Conservation (phyloP, 331 rosid genomes). For the Pyracantha coccinea region DNA sequence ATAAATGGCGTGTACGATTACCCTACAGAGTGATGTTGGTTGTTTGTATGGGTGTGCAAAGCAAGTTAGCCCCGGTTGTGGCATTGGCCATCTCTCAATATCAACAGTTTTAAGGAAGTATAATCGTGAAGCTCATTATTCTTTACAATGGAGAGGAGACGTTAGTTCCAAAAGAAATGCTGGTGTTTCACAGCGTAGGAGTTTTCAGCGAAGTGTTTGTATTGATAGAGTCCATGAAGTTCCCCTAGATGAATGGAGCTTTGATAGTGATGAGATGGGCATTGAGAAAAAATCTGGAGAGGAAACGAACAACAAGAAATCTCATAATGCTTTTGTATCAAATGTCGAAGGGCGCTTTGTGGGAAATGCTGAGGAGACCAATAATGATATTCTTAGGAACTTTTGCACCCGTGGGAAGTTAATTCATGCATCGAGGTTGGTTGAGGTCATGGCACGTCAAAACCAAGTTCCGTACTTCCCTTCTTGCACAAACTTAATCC, state of each 20-base stretch:
- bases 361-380: constrained; percentile 45
- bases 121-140: constrained; percentile 15
- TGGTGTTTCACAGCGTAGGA: neutral
- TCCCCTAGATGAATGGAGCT: constrained; percentile 27
- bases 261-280: constrained; percentile 16
- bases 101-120: constrained; percentile 18
- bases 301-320: constrained; percentile 22
- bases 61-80: constrained; percentile 26
- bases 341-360: constrained; percentile 43
- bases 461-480: constrained; percentile 69
- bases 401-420: constrained; percentile 57
- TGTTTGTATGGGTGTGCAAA: constrained; percentile 27
- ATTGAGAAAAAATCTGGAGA: constrained; percentile 22
- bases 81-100: constrained; percentile 14
- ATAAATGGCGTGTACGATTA: constrained; percentile 43
- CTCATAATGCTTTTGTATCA: constrained; percentile 22
- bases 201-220: constrained; percentile 34
- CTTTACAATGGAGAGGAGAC: constrained; percentile 26
- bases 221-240: constrained; percentile 45
- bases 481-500: constrained; percentile 62
- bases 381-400: constrained; percentile 48
- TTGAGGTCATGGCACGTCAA: constrained; percentile 68
- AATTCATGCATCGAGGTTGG: constrained; percentile 49
- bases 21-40: constrained; percentile 31
- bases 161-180: constrained; percentile 13